These are phyloP conservation scores for Fusarium annulatum DNA, from an alignment of 2,329 filamentous ascomycete genomes.

Conservation along the genomic window DNA sequence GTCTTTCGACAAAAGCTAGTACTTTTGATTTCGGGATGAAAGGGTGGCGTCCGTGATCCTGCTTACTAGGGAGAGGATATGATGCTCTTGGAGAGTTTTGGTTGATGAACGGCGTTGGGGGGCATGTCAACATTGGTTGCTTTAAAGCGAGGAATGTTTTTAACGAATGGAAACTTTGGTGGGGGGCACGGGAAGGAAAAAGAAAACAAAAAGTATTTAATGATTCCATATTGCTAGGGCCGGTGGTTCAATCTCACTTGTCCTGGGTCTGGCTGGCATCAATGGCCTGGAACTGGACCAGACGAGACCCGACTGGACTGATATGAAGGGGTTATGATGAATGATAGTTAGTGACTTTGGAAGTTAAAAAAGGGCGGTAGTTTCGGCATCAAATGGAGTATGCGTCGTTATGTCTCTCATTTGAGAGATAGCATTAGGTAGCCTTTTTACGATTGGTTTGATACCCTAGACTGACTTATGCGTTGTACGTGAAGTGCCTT, in stretches of 20 bases:
- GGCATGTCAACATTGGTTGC: conserved; percentile 25
- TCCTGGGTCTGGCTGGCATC: conserved; percentile 9
- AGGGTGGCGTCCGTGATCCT: background rate
- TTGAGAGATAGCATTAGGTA: conserved; percentile 28
- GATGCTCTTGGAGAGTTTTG: conserved; percentile 29
- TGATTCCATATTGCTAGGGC: conserved; percentile 19
- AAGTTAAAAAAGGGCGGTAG: conserved; percentile 26
- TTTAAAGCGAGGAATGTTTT: conserved; percentile 37
- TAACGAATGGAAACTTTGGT: conserved; percentile 25
- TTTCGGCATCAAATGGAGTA: conserved; percentile 34
- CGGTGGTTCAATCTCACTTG: conserved; percentile 20
- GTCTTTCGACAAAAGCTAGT: background rate
- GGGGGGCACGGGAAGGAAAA: conserved; percentile 9
- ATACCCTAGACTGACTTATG: conserved; percentile 22
- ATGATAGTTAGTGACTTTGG: conserved; percentile 26
- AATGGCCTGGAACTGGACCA: conserved; percentile 4
- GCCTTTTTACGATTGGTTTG: conserved; percentile 35
- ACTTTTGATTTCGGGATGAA: conserved; percentile 9
- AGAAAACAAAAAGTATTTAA: conserved; percentile 39
- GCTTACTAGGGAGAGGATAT: conserved; percentile 16
- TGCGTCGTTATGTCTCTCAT: conserved; percentile 9
- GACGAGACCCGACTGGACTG: background rate
- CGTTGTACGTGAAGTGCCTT: background rate
- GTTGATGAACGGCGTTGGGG: conserved; percentile 39
- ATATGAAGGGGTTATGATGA: conserved; percentile 27